Percentiles rank a stretch among this genome's conserved stretches.
These are phyloP conservation scores for Claviceps capensis DNA, from an alignment of 2,329 filamentous ascomycete genomes.

Conservation along the genomic window DNA sequence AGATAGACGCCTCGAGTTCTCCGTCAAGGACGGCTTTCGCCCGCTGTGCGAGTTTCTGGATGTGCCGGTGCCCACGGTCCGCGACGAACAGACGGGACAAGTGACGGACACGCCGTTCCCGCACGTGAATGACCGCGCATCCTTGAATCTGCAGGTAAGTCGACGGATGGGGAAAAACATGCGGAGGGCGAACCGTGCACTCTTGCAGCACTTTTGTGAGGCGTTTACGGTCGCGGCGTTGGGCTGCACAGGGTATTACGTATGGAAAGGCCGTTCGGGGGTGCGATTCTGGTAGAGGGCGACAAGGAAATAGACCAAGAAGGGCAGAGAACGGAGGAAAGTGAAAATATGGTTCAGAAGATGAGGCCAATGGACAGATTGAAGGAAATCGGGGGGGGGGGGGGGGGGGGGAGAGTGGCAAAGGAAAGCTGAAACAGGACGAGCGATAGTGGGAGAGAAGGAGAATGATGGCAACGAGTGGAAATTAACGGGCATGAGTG, in stretches of 20 bases:
- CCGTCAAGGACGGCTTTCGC: conserved; percentile 25
- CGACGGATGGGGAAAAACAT: background rate
- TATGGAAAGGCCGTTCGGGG: conserved; percentile 11
- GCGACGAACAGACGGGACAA: conserved; percentile 17
- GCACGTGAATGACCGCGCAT: conserved; percentile 17
- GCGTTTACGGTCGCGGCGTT: conserved; percentile 12
- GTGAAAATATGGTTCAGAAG: no score
- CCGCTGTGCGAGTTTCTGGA: conserved; percentile 27
- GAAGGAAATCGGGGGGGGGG: no score
- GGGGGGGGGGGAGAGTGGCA: no score
- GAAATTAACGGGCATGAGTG: no score
- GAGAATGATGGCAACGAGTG: no score
- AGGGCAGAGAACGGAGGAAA: no score
- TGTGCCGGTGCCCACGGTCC: conserved; percentile 21
- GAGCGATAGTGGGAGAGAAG: no score
- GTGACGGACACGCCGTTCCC: conserved; percentile 21
- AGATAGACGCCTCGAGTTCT: conserved; percentile 23
- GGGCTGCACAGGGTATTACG: conserved; percentile 17
- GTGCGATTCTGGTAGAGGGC: no score
- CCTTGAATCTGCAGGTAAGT: conserved; percentile 9
- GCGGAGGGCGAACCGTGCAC: conserved; percentile 12
- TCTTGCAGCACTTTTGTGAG: conserved; percentile 13
- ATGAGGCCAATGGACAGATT: no score
- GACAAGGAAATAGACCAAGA: no score
- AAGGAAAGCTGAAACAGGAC: no score